Evolutionary conservation across 179 eudicot species (phyloP), one percentile per base, ranked within the genome.

Genomic region (Drosera spatulata): DNA sequence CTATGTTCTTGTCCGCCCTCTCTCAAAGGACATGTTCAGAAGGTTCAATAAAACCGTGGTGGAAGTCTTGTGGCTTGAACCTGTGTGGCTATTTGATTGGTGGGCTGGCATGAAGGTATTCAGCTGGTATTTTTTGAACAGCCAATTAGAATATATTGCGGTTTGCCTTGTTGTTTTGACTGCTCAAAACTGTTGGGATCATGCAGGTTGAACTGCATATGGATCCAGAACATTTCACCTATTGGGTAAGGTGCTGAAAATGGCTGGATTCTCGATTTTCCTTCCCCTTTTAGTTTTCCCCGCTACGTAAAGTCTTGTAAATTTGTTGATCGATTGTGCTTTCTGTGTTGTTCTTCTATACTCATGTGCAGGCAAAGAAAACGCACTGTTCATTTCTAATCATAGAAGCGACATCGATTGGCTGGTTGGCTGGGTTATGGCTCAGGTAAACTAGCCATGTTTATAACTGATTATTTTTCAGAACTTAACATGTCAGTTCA

Each of bases 21-120:
- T 80, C 3, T 85, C 95, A 13, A 87, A 90, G 83, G 79, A 62
- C 70, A 67, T 74, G 39, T 75, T 87, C 56, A 73, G 95, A 63
- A 81, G 79, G 74, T 77, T 87, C 45, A 90, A 87, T 69, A 85
- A 81, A 70, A 77, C 58, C 41, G 55, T 87, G 12, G 85, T 83
- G 7, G 97, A 90, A 65, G 73, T 90, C 41, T 55, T 90, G 71
- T 84, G 95, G 93, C 66, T 79, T 65, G 83, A 90, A 76, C 75
- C 85, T 13, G 82, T 90, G 8, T 90, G 97, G 90, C 72, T 90
- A 43, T 65, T 87, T 49, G 95, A 90, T 71, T 90, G 97, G 97
- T 85, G 97, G 97, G 93, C 90, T 39, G 86, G 82, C 50, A 66
- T 90, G 66, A 82, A 90, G 97, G 97, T 83, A 65, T 71, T 50